Percentiles rank a stretch among this genome's conserved stretches.
Conservation (phyloP, 805 yeast genomes). For the Ogataea angusta region DNA sequence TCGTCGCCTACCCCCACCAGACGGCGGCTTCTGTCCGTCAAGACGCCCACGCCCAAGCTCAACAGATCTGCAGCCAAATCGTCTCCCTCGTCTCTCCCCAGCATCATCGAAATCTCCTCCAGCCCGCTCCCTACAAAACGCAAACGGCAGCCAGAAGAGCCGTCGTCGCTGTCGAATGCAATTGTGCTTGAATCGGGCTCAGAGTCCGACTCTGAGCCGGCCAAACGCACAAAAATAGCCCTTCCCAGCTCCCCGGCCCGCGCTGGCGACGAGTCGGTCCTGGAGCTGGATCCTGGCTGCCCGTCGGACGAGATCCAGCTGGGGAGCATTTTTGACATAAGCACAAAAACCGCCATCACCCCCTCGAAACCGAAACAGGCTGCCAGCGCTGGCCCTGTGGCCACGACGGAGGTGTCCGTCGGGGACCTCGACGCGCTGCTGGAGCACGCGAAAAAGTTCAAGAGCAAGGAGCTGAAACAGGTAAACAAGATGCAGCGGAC, state of each 20-base stretch:
- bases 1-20: constrained; percentile 2
- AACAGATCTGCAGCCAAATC: neutral
- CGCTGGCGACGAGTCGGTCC: constrained; percentile 2
- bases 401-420: neutral
- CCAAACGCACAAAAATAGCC: neutral
- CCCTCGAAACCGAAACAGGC: neutral
- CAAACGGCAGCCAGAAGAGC: neutral
- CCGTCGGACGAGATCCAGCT: constrained; percentile 6
- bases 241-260: constrained; percentile 7
- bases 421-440: constrained; percentile 22
- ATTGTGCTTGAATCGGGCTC: neutral
- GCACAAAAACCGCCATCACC: constrained; percentile 6
- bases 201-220: neutral
- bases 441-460: constrained; percentile 16
- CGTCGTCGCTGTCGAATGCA: neutral
- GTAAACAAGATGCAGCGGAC: constrained; percentile 39
- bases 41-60: constrained; percentile 4
- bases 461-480: constrained; percentile 22
- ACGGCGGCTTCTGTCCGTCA: constrained; percentile 1
- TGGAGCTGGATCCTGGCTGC: constrained; percentile 3
- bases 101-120: constrained; percentile 6
- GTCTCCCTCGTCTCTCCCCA: constrained; percentile 9
- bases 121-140: constrained; percentile 1
- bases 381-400: neutral
- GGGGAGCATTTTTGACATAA: constrained; percentile 10